Percentiles rank a stretch among this genome's conserved stretches.
Evolutionary conservation across 495 filamentous ascomycete genomes (phyloP).

Genomic region (Halenospora varia): DNA sequence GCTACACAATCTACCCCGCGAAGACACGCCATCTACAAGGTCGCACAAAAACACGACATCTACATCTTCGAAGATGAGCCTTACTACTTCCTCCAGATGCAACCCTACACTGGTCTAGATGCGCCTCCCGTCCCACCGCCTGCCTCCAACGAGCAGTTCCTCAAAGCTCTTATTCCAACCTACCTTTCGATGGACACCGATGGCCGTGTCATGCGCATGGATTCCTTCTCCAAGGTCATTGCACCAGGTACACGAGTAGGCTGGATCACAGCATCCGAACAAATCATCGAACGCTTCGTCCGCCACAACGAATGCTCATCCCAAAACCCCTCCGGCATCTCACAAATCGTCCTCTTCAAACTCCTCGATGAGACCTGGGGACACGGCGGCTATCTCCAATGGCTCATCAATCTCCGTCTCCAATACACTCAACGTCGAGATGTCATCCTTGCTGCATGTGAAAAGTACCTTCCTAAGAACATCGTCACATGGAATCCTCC

Average conservation of each 20-base stretch:
- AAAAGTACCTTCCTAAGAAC: slow-evolving; percentile 69
- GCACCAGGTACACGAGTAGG: slow-evolving; percentile 72
- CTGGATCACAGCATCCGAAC: slow-evolving; percentile 77
- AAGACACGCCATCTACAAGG: slow-evolving; percentile 65
- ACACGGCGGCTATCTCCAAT: slow-evolving; percentile 84
- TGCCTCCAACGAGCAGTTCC: slow-evolving; percentile 36
- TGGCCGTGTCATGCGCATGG: slow-evolving; percentile 66
- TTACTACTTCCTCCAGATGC: slow-evolving; percentile 97
- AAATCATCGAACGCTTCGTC: slow-evolving; percentile 75
- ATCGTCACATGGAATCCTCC: slow-evolving; percentile 82
- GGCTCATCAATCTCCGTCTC: slow-evolving; percentile 80
- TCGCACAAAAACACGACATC: slow-evolving; percentile 78
- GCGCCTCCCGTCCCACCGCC: slow-evolving; percentile 35
- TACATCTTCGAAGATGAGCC: slow-evolving; percentile 94
- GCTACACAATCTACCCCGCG: slow-evolving; percentile 68
- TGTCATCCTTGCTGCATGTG: slow-evolving; percentile 75
- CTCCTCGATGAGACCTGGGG: slow-evolving; percentile 93
- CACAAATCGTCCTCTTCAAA: slow-evolving; percentile 81
- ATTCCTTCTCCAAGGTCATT: slow-evolving; percentile 80
- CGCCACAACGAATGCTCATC: slow-evolving; percentile 73
- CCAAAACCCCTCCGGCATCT: slow-evolving; percentile 79
- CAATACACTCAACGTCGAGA: slow-evolving; percentile 79
- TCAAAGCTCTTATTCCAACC: slow-evolving; percentile 49
- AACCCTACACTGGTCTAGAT: slow-evolving; percentile 61
- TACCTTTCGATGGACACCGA: slow-evolving; percentile 64